Evolutionary conservation across 2,329 filamentous ascomycete species (phyloP), one percentile per base, ranked within the genome.

Genomic region (Talaromyces islandicus): DNA sequence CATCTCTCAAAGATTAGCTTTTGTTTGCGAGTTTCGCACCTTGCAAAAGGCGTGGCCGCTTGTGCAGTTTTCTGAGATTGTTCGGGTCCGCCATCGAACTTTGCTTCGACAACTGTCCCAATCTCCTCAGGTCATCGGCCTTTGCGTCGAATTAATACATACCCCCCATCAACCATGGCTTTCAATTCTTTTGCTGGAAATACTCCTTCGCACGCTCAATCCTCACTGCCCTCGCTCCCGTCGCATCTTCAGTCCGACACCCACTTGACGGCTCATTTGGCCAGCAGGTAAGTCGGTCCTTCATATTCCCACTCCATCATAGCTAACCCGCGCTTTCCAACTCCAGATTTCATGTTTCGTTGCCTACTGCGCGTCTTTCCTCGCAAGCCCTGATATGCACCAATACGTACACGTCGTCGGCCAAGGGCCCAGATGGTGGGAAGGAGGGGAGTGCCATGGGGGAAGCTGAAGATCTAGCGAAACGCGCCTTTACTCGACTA

Each of bases 401-500:
- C 65, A 99, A 99, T 79, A 99, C 92, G 21, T 97, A 96, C 74
- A 93, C 91, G 11, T 90, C 91, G 11, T 93, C 93, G 0, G 84
- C 88, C 58, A 92, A 92, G 71, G 93, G 92, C 24, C 86, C 89
- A 4, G 91, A 97, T 89, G 93, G 93, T 66, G 88, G 86, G 61
- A 94, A 92, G 70, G 91, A 95, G 68, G 93, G 92, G 38, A 96
- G 91, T 78, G 91, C 92, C 64, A 91, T 92, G 84, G 92, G 88
- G 60, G 92, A 92, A 71, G 92, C 91, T 35, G 93, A 97, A 75
- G 92, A 97, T 69, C 83, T 99, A 71, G 94, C 94, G 24, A 87
- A 89, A 64, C 85, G 92, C 64, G 91, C 93, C 58, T 97, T 88
- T 80, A 84, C 91, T 65, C 85, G 94, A 66, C 80, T 99, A 24